Evolutionary conservation across 2,329 filamentous ascomycete species (phyloP), one percentile per base, ranked within the genome.

Genomic region (Neonectria hederae): DNA sequence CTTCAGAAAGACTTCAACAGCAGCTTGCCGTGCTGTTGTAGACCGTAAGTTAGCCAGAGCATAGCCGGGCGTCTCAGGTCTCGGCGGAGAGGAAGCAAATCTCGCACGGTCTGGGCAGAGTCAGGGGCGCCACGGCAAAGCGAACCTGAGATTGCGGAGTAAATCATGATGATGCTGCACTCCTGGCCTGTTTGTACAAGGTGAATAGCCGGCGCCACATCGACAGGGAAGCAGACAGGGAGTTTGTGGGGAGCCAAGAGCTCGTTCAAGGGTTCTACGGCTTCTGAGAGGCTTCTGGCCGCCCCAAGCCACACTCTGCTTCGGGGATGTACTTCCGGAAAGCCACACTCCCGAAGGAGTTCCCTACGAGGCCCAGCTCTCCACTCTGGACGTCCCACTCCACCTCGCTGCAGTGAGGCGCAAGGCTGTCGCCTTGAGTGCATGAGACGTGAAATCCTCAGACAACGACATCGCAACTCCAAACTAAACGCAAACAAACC

Each of bases 201-300:
- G 62, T 64, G 48, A 68, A 72, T 72, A 72, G 68, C 71, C 72
- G 72, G 65, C 62, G 67, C 71, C 71, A 74, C 71, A 73, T 51
- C 11, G 19, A 28, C 46, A 30, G 17, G 17, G 46, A 30, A 48
- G 45, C 22, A 42, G 35, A 43, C 11, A 24, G 49, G 24, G 24
- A 38, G 30, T 26, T 5, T 43, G 35, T 49, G 49, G 43, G 46
- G 46, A 49, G 46, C 28, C 17, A 51, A 54, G 26, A 40, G 54
- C 21, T 32, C 48, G 55, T 63, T 51, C 55, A 45, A 59, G 35
- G 45, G 35, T 59, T 59, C 61, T 22, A 45, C 54, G 35, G 61
- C 35, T 28, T 58, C 55, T 26, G 42, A 26, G 49, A 38, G 53
- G 55, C 43, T 46, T 45, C 43, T 24, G 54, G 6, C 24, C 42